These are phyloP conservation scores for Aotearoamyces nothofagi DNA, from an alignment of 2,329 filamentous ascomycete genomes.

Conservation along the genomic window DNA sequence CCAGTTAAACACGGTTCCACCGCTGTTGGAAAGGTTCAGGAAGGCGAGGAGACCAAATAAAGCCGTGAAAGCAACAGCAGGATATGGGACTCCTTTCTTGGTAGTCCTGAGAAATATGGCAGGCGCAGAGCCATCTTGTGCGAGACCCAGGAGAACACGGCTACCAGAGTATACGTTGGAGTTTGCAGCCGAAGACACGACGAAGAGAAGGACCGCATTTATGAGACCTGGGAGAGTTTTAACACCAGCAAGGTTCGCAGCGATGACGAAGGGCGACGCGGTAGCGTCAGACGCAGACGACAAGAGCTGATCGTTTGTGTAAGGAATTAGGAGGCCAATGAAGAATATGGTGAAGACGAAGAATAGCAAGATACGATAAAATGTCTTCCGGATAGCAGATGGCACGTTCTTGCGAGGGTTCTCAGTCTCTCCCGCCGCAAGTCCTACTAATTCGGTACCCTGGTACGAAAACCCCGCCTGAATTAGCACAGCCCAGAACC, in stretches of 20 bases:
- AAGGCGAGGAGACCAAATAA: conserved; percentile 49
- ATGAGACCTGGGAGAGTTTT: conserved; percentile 51
- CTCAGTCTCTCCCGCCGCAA: conserved; percentile 64
- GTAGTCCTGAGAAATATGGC: conserved; percentile 42
- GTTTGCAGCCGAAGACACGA: conserved; percentile 65
- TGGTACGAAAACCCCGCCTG: conserved; percentile 57
- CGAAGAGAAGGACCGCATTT: conserved; percentile 65
- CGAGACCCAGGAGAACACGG: conserved; percentile 51
- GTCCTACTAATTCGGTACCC: conserved; percentile 61
- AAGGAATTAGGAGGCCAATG: conserved; percentile 56
- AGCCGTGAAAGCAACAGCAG: conserved; percentile 39
- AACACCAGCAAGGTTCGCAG: conserved; percentile 45
- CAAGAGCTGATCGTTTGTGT: conserved; percentile 36
- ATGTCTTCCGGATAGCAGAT: conserved; percentile 57
- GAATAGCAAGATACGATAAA: conserved; percentile 57
- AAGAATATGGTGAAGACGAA: conserved; percentile 54
- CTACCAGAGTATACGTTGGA: conserved; percentile 62
- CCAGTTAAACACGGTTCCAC: conserved; percentile 53
- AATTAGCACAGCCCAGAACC: conserved; percentile 54
- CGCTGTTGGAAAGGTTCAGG: conserved; percentile 45
- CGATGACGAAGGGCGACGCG: conserved; percentile 47
- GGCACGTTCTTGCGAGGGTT: conserved; percentile 62
- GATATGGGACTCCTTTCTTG: conserved; percentile 44
- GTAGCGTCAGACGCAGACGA: conserved; percentile 37
- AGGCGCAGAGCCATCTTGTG: conserved; percentile 48